Conservation (phyloP, 208 protist species). For the Acanthamoeba polyphaga region DNA sequence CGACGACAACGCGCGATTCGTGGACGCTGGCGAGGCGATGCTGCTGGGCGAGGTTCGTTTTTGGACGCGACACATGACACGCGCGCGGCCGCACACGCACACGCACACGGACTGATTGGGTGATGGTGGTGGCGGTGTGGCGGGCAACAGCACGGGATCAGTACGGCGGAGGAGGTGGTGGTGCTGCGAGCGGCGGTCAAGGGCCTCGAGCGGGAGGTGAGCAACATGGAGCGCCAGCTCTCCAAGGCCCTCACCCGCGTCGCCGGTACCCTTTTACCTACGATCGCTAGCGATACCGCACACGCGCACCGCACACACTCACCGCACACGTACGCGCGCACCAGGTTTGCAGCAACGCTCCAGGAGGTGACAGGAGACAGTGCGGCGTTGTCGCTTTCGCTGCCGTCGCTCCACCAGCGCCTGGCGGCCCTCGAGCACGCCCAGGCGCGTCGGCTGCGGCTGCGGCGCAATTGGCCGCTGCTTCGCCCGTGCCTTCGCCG, state of each 20-base stretch:
- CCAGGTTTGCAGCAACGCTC: neutral
- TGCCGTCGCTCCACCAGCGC: constrained; percentile 19
- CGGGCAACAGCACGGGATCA: neutral
- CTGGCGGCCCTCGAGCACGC: constrained; percentile 20
- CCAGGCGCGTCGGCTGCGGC: neutral
- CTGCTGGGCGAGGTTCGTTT: neutral
- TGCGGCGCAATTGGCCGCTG: neutral
- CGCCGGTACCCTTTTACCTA: neutral
- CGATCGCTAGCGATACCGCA: neutral
- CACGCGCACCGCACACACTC: too few relatives aligned
- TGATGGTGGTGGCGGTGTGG: neutral
- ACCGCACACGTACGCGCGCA: too few relatives aligned
- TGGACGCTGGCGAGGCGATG: neutral
- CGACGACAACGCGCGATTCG: neutral
- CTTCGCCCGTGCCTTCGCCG: neutral
- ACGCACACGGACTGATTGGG: neutral
- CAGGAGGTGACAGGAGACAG: constrained; percentile 1
- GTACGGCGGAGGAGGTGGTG: neutral
- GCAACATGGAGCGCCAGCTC: constrained; percentile 13
- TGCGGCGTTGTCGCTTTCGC: neutral
- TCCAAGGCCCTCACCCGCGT: neutral
- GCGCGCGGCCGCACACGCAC: too few relatives aligned
- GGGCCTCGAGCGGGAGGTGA: constrained; percentile 4
- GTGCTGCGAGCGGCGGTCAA: constrained; percentile 7
- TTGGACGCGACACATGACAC: neutral